Evolutionary conservation across 208 protist species (phyloP), one percentile per base, ranked within the genome.

Genomic region (Leishmania turanica): DNA sequence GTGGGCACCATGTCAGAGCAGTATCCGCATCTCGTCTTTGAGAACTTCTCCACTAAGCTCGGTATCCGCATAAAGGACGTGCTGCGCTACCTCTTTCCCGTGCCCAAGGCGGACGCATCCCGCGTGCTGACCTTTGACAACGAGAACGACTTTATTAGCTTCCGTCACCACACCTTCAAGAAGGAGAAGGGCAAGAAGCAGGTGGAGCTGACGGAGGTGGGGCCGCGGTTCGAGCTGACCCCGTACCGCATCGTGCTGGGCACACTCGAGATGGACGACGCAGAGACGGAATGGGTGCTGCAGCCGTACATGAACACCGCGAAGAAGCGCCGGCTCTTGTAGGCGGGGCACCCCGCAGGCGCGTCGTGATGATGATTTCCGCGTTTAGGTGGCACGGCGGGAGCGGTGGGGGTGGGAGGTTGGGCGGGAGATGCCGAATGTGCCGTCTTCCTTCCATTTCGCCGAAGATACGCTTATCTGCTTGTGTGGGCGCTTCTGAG

Each of bases 41-140:
- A 99, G 78, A 99, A 99, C 81, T 99, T 99, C 81, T 94, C 89
- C 24, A 99, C 98, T 9, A 89, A 93, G 83, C 90, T 99, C 1
- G 99, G 99, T 56, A 75, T 94, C 73, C 93, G 99, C 58, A 94
- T 99, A 45, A 82, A 87, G 58, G 94, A 92, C 49, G 98, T 99
- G 51, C 75, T 99, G 31, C 98, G 99, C 85, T 97, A 99, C 86
- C 89, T 99, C 19, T 99, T 99, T 82, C 99, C 99, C 1, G 98
- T 99, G 6, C 99, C 99, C 31, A 99, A 99, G 87, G 84, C 92
- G 27, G 98, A 99, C 47, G 92, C 92, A 27, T 98, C 90, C 53
- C 93, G 99, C 69, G 92, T 99, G 19, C 89, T 99, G 31, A 99
- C 99, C 3, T 99, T 99, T 87, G 90, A 98, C 77, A 99, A 99